Conservation (phyloP, 2,329 filamentous ascomycete species). For the Ramularia collo-cygni region DNA sequence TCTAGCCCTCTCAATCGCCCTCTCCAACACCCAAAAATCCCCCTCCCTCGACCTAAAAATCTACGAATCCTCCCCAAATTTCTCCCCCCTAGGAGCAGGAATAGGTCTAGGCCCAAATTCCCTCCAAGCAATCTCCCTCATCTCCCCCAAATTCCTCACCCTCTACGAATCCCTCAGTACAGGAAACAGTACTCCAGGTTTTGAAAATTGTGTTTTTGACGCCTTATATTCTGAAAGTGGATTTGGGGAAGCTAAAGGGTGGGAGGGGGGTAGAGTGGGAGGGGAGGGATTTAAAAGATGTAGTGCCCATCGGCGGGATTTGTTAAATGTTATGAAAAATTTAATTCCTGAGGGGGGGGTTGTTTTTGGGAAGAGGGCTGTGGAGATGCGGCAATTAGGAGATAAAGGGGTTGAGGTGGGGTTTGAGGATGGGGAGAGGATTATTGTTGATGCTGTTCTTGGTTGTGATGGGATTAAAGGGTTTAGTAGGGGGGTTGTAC, state of each 20-base stretch:
- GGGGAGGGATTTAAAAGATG: slow-evolving; percentile 6
- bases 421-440: slow-evolving; percentile 16
- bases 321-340: slow-evolving; percentile 44
- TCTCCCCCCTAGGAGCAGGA: slow-evolving; percentile 43
- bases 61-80: slow-evolving; percentile 40
- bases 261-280: slow-evolving; percentile 7
- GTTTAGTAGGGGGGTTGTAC: slow-evolving; percentile 45
- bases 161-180: slow-evolving; percentile 9
- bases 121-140: slow-evolving; percentile 7
- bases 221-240: slow-evolving; percentile 9
- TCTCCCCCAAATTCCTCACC: slow-evolving; percentile 3
- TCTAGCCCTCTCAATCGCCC: slow-evolving; percentile 46
- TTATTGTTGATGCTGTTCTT: slow-evolving; percentile 41
- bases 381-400: slow-evolving; percentile 14
- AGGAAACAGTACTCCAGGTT: slow-evolving; percentile 4
- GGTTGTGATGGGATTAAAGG: slow-evolving; percentile 61
- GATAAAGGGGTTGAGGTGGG: slow-evolving; percentile 10
- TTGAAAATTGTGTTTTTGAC: slow-evolving; percentile 10
- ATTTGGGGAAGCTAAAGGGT: slow-evolving; percentile 18
- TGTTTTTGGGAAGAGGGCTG: slow-evolving; percentile 23
- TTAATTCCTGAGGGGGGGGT: slow-evolving; percentile 38
- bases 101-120: slow-evolving; percentile 26
- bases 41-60: slow-evolving; percentile 36
- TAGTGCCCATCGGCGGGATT: slow-evolving; percentile 40
- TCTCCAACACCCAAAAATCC: slow-evolving; percentile 36